Conservation (phyloP, 2,329 filamentous ascomycete genomes). For the Trichoderma sp. region DNA sequence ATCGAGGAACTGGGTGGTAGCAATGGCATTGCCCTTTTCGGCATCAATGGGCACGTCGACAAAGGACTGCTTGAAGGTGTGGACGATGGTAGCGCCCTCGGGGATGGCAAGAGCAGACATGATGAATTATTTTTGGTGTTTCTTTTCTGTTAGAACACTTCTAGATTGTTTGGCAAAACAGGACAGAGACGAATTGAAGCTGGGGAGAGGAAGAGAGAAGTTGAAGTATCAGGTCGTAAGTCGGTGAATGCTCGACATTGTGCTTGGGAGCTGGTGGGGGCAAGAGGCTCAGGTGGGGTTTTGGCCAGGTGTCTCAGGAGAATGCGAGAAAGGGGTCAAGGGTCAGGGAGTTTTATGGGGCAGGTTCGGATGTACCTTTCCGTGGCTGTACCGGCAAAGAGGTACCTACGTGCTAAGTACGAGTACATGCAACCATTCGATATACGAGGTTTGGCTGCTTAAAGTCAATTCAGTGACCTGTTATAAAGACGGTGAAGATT, state of each 20-base stretch:
- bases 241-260: constrained; percentile 17
- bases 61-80: constrained; percentile 83
- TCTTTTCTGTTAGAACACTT: neutral
- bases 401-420: neutral
- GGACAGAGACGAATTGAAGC: neutral
- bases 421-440: neutral
- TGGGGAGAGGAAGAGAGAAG: neutral
- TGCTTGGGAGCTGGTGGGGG: constrained; percentile 15
- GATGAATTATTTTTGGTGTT: neutral
- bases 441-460: neutral
- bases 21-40: constrained; percentile 73
- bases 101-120: constrained; percentile 59
- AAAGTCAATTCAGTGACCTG: neutral
- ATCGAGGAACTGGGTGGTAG: constrained; percentile 86
- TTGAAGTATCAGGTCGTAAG: constrained; percentile 4
- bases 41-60: constrained; percentile 75
- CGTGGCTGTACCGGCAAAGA: neutral
- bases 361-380: neutral
- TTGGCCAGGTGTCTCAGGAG: neutral
- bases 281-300: constrained; percentile 11
- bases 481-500: neutral
- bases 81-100: constrained; percentile 76
- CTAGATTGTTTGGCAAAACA: neutral
- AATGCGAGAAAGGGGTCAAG: constrained; percentile 9
- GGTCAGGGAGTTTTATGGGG: neutral